phyloP scores from a whole-genome alignment of 176 grass and related monocot species.

The Paspalum vaginatum region DNA sequence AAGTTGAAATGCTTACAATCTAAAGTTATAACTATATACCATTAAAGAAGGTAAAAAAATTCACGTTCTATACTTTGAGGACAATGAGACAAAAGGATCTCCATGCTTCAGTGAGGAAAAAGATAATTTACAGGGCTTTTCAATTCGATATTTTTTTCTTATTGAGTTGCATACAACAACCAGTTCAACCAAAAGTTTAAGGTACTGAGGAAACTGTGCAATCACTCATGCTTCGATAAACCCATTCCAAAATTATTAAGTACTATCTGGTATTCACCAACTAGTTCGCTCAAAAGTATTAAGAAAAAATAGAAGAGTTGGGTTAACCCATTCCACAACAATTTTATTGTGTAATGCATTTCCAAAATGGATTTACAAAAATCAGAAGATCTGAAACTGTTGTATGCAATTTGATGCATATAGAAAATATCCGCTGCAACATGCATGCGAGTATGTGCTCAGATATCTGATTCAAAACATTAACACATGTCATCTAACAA shows the following conservation, averaged over 20 bases:
- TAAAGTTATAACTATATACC: background rate
- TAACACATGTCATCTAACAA: background rate
- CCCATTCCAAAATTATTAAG: background rate
- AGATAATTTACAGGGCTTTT: background rate
- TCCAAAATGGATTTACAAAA: background rate
- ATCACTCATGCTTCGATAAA: background rate
- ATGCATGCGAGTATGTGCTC: background rate
- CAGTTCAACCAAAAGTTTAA: slow-evolving; percentile 4
- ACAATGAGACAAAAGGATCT: slow-evolving; percentile 10
- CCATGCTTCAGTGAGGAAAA: slow-evolving; percentile 1
- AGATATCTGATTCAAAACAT: background rate
- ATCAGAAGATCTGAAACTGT: background rate
- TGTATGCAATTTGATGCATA: background rate
- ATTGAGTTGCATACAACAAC: background rate
- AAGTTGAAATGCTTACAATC: background rate
- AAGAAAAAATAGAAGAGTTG: background rate
- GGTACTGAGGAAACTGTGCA: background rate
- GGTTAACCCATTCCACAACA: background rate
- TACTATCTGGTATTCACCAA: too few relatives aligned
- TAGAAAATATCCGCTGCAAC: background rate
- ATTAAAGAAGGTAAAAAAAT: slow-evolving; percentile 27
- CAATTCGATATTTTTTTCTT: background rate
- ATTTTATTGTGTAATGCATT: background rate
- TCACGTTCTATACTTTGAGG: background rate
- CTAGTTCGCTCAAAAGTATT: background rate